These are phyloP conservation scores for Brassica nigra DNA, from an alignment of 345 rosid genomes.

Conservation along the genomic window DNA sequence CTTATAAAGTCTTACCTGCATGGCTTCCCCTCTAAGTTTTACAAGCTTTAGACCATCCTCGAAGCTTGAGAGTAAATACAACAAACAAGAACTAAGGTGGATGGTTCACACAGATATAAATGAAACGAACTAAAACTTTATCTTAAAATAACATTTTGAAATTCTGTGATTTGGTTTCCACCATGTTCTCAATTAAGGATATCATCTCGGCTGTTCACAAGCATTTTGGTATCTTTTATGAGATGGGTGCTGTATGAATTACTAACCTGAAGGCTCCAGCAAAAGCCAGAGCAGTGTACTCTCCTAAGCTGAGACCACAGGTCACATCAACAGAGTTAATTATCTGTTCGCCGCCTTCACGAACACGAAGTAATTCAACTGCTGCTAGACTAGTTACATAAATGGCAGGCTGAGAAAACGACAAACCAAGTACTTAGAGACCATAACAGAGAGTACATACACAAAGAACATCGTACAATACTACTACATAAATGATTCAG, in stretches of 20 bases:
- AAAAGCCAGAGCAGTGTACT: constrained; percentile 95
- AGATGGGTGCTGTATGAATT: background rate
- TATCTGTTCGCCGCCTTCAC: constrained; percentile 84
- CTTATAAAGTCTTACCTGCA: constrained; percentile 63
- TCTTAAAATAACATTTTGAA: background rate
- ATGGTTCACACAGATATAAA: background rate
- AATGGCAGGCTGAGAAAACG: constrained; percentile 82
- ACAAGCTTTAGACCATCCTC: constrained; percentile 97
- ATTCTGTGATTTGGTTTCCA: background rate
- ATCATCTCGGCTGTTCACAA: no score
- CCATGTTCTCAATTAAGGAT: background rate
- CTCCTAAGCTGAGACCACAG: constrained; percentile 97
- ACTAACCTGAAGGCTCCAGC: constrained; percentile 91
- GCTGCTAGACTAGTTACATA: constrained; percentile 99
- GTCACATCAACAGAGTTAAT: constrained; percentile 92
- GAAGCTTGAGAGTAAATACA: constrained; percentile 54
- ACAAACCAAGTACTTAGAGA: constrained; percentile 12
- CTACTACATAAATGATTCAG: background rate
- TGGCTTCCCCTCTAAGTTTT: constrained; percentile 95
- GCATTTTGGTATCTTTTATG: background rate
- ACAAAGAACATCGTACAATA: background rate
- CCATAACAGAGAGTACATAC: background rate
- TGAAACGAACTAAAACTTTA: background rate
- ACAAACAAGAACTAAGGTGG: constrained; percentile 4
- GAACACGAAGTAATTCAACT: constrained; percentile 81